Evolutionary conservation across 768 basidiomycete species (phyloP), one percentile per base, ranked within the genome.

Genomic region (Auriscalpium microsporum): DNA sequence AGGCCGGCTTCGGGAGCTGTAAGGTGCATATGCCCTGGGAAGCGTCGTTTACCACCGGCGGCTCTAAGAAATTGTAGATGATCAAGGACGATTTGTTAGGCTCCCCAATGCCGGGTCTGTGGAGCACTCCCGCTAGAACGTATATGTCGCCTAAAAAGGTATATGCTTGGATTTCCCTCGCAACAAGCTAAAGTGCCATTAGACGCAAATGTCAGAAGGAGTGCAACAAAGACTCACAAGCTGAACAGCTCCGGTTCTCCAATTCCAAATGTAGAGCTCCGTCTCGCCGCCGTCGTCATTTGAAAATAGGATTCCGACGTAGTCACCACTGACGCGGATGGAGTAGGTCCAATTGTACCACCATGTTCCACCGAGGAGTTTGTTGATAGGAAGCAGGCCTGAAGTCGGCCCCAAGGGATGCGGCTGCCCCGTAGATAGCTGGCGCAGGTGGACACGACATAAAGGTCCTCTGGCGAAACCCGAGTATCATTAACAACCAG

Each of bases 181-280:
- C 50, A 21, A 21, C 8, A 16, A 56, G 33, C 10, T 14, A 36
- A 0, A 33, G 14, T 14, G 33, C 21, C 7, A 28, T 28, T 16
- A 28, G 28, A 28, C 7, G 28, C 28, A 28, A 7, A 28, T 28
- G 38, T 0, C n/a, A 36, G 16, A n/a, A 4, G 40, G 47, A 17
- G 28, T 28, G 28, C 28, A 28, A 28, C 1, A 1, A 28, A 28
- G 28, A 28, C 7, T 34, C 23, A 60, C 60, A 45, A 62, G 23
- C 35, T 40, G 28, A 8, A 19, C 35, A 17, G 19, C 49, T 28
- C 59, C 51, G 21, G 61, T 60, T 48, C 54, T 62, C 61, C 61
- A 62, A 11, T 56, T 55, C 61, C 59, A 60, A n/a, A 60, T 50
- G n/a, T 55, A 37, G 45, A 62, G 47, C 19, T 55, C 53, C 7